These are phyloP conservation scores for Citrus trifoliata DNA, from an alignment of 345 rosid genomes.

Conservation along the genomic window DNA sequence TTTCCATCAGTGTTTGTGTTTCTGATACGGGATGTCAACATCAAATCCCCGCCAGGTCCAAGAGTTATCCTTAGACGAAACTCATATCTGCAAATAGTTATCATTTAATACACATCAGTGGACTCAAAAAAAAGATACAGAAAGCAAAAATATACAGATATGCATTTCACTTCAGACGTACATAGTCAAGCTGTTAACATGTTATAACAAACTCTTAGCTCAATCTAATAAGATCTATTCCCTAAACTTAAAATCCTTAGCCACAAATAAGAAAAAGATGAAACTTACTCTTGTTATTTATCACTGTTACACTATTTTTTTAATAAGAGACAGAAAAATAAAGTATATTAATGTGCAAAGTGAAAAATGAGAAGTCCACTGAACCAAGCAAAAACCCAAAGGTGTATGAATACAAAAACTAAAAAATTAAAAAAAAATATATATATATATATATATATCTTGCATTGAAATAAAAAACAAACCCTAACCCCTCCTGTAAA, in stretches of 20 bases:
- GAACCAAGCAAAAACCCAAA: neutral
- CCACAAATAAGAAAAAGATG: neutral
- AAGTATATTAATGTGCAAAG: neutral
- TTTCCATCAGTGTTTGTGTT: slow-evolving; percentile 57
- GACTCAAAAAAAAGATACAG: neutral
- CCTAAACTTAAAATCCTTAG: neutral
- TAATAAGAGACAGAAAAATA: neutral
- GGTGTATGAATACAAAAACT: neutral
- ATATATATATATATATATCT: neutral
- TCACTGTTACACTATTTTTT: too few relatives aligned
- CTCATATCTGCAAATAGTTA: slow-evolving; percentile 36
- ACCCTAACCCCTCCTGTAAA: neutral
- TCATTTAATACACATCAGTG: neutral
- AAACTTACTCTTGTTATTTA: neutral
- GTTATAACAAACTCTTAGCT: neutral
- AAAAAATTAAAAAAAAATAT: too few relatives aligned
- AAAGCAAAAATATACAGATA: neutral
- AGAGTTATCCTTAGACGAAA: slow-evolving; percentile 53
- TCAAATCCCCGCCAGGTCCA: slow-evolving; percentile 57
- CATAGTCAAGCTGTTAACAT: neutral
- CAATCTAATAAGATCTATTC: neutral
- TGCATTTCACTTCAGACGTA: neutral
- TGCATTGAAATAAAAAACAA: neutral
- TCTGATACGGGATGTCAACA: slow-evolving; percentile 59
- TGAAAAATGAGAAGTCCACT: neutral